Base-by-base conservation (phyloP, 2,329 filamentous ascomycete species). In the Ophidiomyces ophidiicola region DNA sequence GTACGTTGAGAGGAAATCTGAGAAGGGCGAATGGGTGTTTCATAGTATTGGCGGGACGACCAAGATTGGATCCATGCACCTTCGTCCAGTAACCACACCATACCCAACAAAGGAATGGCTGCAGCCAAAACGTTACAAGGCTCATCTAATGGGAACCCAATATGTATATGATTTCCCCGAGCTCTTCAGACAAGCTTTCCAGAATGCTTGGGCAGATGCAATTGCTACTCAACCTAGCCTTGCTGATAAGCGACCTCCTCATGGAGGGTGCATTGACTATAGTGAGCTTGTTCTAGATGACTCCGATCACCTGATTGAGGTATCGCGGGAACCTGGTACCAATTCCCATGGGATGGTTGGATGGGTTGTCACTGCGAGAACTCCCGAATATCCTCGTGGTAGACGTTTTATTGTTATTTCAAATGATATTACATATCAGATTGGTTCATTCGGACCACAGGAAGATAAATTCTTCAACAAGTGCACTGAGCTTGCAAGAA, bases 121-220 rank as follows among this genome's bases (percentile, higher is more conserved):
- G 45, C 90, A 98, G 68, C 90, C 90, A 46, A 96, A 96, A 78
- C 79, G 90, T 53, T 96, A 98, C 78, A 94, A 94, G 80, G 90
- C 90, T 50, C 90, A 98, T 61, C 70, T 96, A 46, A 94, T 98
- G 87, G 90, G 90, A 48, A 98, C 90, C 19, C 90, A 98, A 66
- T 98, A 94, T 60, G 90, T 96, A 39, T 98, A 98, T 61, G 90
- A 98, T 64, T 98, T 98, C 80, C 90, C 90, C 20, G 90, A 98
- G 72, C 78, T 98, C 34, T 98, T 98, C 82, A 78, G 90, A 57
- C 90, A 96, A 66, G 86, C 90, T 31, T 85, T 94, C 58, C 86
- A 94, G 69, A 94, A 94, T 71, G 82, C 76, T 64, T 98, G 90
- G 90, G 67, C 69, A 56, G 79, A 80, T 60, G 77, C 78, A 41